phyloP scores from a whole-genome alignment of 257 asterid genomes.

The Osmanthus fragrans region DNA sequence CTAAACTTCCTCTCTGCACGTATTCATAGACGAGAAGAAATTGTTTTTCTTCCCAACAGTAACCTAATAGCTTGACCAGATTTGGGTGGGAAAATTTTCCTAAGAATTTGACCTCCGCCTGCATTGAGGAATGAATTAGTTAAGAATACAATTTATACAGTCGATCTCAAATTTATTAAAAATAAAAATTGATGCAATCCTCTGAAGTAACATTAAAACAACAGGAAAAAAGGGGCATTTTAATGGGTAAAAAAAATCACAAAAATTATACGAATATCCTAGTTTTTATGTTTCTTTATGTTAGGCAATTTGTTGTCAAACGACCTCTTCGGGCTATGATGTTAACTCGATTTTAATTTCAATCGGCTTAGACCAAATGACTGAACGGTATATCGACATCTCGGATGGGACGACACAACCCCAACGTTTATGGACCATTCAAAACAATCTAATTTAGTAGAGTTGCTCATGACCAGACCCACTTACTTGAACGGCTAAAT shows the following conservation, averaged over 20 bases:
- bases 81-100: conserved; percentile 89
- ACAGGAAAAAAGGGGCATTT: no score
- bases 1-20: conserved; percentile 84
- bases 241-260: background rate
- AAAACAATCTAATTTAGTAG: no score
- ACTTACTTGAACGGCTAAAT: no score
- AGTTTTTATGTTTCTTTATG: background rate
- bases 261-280: background rate
- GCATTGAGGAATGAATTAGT: conserved; percentile 25
- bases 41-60: conserved; percentile 84
- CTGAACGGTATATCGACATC: no score
- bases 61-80: conserved; percentile 77
- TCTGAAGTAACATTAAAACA: background rate
- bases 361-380: no score
- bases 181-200: background rate
- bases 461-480: no score
- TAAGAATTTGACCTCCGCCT: conserved; percentile 93
- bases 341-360: no score
- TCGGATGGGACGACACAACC: no score
- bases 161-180: background rate
- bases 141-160: background rate
- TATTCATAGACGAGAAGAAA: conserved; percentile 80
- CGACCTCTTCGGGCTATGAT: no score
- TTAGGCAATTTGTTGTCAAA: no score
- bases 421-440: no score